A percentile compares a stretch with the other conserved stretches of the same genome.
Conservation (phyloP, 495 filamentous ascomycete species). For the Staphylotrichum tortipilum region DNA sequence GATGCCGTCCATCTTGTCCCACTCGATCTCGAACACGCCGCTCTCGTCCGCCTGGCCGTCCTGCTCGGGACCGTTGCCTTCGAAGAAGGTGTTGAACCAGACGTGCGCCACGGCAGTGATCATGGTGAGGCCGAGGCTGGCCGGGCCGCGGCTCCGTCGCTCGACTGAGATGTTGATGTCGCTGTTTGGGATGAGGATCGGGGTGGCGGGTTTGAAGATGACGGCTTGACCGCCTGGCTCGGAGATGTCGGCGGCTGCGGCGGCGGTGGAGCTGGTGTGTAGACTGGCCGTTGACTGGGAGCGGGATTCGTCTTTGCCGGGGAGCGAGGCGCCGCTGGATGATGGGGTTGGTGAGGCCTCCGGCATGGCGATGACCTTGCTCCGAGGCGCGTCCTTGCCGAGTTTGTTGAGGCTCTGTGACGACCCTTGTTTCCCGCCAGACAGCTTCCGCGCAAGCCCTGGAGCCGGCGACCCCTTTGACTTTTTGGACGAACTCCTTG, state of each 20-base stretch:
- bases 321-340: neutral
- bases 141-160: slow-evolving; percentile 58
- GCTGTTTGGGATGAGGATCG: slow-evolving; percentile 61
- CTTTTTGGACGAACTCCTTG: slow-evolving; percentile 16
- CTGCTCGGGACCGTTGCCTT: slow-evolving; percentile 64
- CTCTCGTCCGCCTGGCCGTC: slow-evolving; percentile 38
- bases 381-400: slow-evolving; percentile 3
- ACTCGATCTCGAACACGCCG: slow-evolving; percentile 51
- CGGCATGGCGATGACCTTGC: slow-evolving; percentile 23
- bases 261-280: slow-evolving; percentile 12
- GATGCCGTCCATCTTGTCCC: slow-evolving; percentile 53
- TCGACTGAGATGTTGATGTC: slow-evolving; percentile 90
- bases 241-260: slow-evolving; percentile 21
- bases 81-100: slow-evolving; percentile 95
- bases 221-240: slow-evolving; percentile 54
- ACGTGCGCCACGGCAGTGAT: slow-evolving; percentile 89
- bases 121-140: slow-evolving; percentile 71
- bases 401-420: slow-evolving; percentile 11
- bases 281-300: slow-evolving; percentile 18
- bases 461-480: slow-evolving; percentile 8
- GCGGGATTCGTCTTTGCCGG: slow-evolving; percentile 5
- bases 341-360: slow-evolving; percentile 1
- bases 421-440: slow-evolving; percentile 8
- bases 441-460: slow-evolving; percentile 20
- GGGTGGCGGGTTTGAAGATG: slow-evolving; percentile 59